Conservation (phyloP, 352 stramenopile species). For the Globisporangium uncinulatum region DNA sequence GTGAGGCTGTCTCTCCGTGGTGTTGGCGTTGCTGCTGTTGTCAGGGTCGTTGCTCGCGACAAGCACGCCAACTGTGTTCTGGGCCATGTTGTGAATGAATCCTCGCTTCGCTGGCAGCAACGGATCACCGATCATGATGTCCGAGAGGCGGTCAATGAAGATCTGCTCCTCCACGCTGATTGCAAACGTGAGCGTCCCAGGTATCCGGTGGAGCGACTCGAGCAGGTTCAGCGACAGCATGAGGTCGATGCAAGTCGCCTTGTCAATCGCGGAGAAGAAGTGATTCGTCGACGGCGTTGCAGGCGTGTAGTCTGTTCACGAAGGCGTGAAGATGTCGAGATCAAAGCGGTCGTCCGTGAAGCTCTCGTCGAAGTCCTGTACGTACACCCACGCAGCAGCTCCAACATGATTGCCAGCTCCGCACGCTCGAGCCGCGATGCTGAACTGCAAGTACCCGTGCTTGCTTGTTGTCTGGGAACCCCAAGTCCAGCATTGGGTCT, state of each 20-base stretch:
- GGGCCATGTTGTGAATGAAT: conserved; percentile 55
- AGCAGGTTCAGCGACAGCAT: conserved; percentile 95
- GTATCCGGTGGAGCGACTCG: conserved; percentile 44
- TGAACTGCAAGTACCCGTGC: conserved; percentile 89
- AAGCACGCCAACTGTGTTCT: conserved; percentile 41
- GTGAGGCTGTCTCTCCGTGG: background rate
- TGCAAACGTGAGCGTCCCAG: conserved; percentile 44
- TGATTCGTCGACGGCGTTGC: conserved; percentile 47
- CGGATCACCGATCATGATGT: conserved; percentile 90
- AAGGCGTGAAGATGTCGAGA: conserved; percentile 87
- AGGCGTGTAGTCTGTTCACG: conserved; percentile 60
- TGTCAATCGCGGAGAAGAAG: conserved; percentile 83
- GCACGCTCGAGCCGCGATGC: conserved; percentile 79
- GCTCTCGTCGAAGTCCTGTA: conserved; percentile 85
- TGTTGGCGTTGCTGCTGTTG: conserved; percentile 8
- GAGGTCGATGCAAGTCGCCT: conserved; percentile 68
- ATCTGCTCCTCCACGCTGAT: conserved; percentile 69
- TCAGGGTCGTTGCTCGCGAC: conserved; percentile 8
- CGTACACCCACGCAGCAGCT: conserved; percentile 94
- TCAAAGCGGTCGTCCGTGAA: conserved; percentile 80
- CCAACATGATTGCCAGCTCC: conserved; percentile 87
- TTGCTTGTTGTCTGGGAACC: conserved; percentile 96
- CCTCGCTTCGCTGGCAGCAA: conserved; percentile 37
- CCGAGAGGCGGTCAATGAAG: conserved; percentile 90
- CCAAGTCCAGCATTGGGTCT: conserved; percentile 44